Evolutionary conservation across 331 rosid species (phyloP), one percentile per base, ranked within the genome.

Genomic region (Spiraea crenata): DNA sequence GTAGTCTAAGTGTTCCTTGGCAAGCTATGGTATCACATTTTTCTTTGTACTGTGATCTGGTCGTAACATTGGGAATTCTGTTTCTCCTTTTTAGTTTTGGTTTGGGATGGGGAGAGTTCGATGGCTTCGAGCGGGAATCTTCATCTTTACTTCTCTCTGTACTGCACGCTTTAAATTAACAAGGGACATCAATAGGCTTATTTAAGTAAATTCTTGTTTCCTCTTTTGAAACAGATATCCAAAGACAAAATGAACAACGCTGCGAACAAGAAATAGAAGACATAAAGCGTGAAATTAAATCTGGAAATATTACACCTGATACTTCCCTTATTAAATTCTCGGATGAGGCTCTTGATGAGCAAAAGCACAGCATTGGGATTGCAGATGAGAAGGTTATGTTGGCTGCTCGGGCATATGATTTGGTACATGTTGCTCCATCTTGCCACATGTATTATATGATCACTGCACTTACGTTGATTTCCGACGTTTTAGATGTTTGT

Each of bases 321-420:
- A 66, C 85, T 40, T 86, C 96, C 20, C 89, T 81, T 77, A 75
- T 80, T 71, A 74, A 95, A 79, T 91, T 91, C 83, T 93, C 93
- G 19, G 96, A 93, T 76, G 99, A 91, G 74, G 96, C 97, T 40
- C 95, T 91, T 80, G 99, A 91, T 79, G 97, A 93, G 80, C 99
- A 93, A 76, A 93, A 91, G 81, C 99, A 93, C 76, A 91, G 97
- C 82, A 76, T 91, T 67, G 84, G 96, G 83, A 86, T 93, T 79
- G 91, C 96, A 47, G 95, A 93, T 70, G 97, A 93, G 80, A 93
- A 93, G 79, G 96, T 93, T 44, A 74, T 89, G 64, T 84, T 93
- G 85, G 99, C 93, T 57, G 91, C 83, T 76, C 97, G 90, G 81
- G 96, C 97, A 54, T 93, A 93, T 74, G 97, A 93, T 87, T 72